phyloP scores from a whole-genome alignment of 2,329 filamentous ascomycete genomes.

The Fusarium irregulare region DNA sequence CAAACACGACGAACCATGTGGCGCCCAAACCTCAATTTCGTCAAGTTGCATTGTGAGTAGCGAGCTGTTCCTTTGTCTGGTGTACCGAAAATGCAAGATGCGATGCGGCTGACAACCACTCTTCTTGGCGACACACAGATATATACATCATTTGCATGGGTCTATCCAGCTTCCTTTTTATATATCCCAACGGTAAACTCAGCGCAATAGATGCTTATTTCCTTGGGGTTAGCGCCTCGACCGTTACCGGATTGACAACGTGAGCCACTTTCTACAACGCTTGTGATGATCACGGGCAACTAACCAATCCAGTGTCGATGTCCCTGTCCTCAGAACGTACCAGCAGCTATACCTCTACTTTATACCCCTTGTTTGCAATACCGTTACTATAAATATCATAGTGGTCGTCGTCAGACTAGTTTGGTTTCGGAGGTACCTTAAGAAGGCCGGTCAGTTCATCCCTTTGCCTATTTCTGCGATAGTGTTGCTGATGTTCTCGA shows the following conservation, averaged over 20 bases:
- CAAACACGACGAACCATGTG: slow-evolving; percentile 32
- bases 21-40: slow-evolving; percentile 44
- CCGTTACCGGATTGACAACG: slow-evolving; percentile 64
- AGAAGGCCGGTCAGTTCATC: slow-evolving; percentile 49
- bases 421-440: slow-evolving; percentile 62
- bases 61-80: background rate
- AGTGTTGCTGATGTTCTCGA: background rate
- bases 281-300: background rate
- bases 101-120: slow-evolving; percentile 15
- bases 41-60: slow-evolving; percentile 45
- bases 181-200: slow-evolving; percentile 43
- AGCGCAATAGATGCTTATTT: slow-evolving; percentile 61
- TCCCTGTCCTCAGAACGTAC: slow-evolving; percentile 61
- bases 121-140: slow-evolving; percentile 28
- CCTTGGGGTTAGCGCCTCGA: slow-evolving; percentile 61
- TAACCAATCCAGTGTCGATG: slow-evolving; percentile 56
- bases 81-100: background rate
- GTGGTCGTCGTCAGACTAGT: slow-evolving; percentile 60
- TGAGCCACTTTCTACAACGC: slow-evolving; percentile 43
- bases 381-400: slow-evolving; percentile 61
- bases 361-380: slow-evolving; percentile 60
- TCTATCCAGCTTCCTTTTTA: slow-evolving; percentile 34
- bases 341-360: slow-evolving; percentile 65
- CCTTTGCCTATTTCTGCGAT: background rate
- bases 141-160: slow-evolving; percentile 44